These are phyloP conservation scores for Bisporella sp. DNA, from an alignment of 2,329 filamentous ascomycete genomes.

Conservation along the genomic window DNA sequence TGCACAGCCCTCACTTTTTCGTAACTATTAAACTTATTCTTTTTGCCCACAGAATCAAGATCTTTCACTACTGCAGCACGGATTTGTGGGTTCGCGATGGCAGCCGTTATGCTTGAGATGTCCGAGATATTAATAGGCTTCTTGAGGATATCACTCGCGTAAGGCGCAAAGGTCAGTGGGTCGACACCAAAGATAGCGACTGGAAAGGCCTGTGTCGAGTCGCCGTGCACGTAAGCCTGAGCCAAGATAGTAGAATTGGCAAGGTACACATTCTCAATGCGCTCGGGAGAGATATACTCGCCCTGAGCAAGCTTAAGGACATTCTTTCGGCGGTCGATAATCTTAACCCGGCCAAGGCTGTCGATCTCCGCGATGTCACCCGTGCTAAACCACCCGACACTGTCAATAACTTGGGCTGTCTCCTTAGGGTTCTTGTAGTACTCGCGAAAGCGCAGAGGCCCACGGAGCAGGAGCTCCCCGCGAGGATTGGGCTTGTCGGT, in stretches of 20 bases:
- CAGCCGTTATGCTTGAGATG: constrained; percentile 57
- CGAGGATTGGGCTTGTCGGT: constrained; percentile 77
- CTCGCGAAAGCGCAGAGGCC: constrained; percentile 71
- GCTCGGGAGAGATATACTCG: constrained; percentile 96
- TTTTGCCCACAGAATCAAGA: constrained; percentile 70
- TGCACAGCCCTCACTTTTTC: constrained; percentile 72
- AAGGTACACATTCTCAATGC: constrained; percentile 90
- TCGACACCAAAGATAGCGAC: constrained; percentile 87
- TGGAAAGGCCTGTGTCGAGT: constrained; percentile 71
- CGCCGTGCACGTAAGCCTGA: constrained; percentile 85
- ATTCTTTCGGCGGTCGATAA: constrained; percentile 97
- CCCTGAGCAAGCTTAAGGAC: constrained; percentile 95
- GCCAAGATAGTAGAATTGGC: constrained; percentile 72
- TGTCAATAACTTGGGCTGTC: constrained; percentile 72
- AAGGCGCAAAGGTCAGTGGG: constrained; percentile 74
- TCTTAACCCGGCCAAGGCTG: constrained; percentile 76
- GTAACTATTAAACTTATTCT: constrained; percentile 86
- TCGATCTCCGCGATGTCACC: constrained; percentile 89
- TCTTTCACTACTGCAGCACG: constrained; percentile 69
- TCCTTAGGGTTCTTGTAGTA: constrained; percentile 90
- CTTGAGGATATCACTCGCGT: constrained; percentile 70
- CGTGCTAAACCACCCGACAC: constrained; percentile 95
- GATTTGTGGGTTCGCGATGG: constrained; percentile 62
- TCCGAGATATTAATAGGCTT: constrained; percentile 59
- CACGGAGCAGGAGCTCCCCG: constrained; percentile 81